A percentile compares a stretch with the other conserved stretches of the same genome.
phyloP scores from a whole-genome alignment of 2,329 filamentous ascomycete species.

The Hypoxylon sp. region DNA sequence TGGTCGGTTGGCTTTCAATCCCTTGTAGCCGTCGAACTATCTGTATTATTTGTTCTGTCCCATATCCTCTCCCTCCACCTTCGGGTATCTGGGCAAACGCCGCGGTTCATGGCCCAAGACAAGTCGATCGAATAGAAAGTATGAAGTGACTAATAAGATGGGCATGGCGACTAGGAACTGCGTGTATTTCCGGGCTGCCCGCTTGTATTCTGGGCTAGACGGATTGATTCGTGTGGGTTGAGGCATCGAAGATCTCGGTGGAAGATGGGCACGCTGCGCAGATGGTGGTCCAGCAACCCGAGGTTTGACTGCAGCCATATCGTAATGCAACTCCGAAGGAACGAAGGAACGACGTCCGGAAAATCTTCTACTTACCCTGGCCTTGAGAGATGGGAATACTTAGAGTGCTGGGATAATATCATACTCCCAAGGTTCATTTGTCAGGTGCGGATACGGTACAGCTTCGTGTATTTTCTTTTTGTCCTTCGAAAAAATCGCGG shows the following conservation, averaged over 20 bases:
- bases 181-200: slow-evolving; percentile 60
- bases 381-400: too few species aligned
- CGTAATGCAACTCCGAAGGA: neutral
- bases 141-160: slow-evolving; percentile 67
- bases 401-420: too few species aligned
- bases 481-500: neutral
- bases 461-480: neutral
- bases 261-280: slow-evolving; percentile 18
- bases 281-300: slow-evolving; percentile 5
- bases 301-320: slow-evolving; percentile 25
- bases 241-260: slow-evolving; percentile 11
- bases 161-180: slow-evolving; percentile 65
- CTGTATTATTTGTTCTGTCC: slow-evolving; percentile 26
- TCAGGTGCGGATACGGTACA: neutral
- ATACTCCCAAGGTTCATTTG: too few species aligned
- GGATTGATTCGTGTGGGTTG: slow-evolving; percentile 47
- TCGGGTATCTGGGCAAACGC: slow-evolving; percentile 3
- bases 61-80: neutral
- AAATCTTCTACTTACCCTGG: neutral
- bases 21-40: neutral
- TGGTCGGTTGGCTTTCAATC: neutral
- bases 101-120: slow-evolving; percentile 42
- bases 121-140: slow-evolving; percentile 62
- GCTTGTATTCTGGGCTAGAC: slow-evolving; percentile 54
- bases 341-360: neutral